Percentiles rank a stretch among this genome's conserved stretches.
These are phyloP conservation scores for Hebeloma cylindrosporum DNA, from an alignment of 768 basidiomycete genomes.

Conservation along the genomic window DNA sequence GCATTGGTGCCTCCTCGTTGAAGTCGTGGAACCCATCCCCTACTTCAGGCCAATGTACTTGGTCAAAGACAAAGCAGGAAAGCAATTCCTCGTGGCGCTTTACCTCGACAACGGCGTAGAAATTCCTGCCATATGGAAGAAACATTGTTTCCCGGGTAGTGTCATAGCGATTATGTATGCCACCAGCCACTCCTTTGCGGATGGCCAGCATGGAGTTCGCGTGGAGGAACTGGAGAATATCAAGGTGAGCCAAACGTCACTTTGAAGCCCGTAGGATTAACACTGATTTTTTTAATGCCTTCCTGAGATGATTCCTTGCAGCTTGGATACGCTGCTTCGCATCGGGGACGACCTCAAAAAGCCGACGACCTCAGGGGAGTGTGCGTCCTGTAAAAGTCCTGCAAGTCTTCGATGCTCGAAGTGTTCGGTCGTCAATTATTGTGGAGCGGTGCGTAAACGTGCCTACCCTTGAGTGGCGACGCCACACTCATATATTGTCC, in stretches of 20 bases:
- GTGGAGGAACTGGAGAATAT: constrained; percentile 24
- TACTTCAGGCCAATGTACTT: constrained; percentile 23
- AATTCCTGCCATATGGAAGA: constrained; percentile 4
- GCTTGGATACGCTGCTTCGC: constrained; percentile 16
- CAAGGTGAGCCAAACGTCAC: constrained; percentile 19
- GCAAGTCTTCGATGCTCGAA: constrained; percentile 12
- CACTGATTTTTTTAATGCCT: neutral
- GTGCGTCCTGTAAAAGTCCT: constrained; percentile 16
- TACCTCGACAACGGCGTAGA: constrained; percentile 20
- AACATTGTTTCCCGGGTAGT: constrained; percentile 18
- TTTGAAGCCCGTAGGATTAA: neutral
- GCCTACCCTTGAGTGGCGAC: neutral
- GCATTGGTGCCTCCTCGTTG: constrained; percentile 35
- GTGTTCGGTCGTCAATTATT: constrained; percentile 22
- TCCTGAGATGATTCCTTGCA: constrained; percentile 26
- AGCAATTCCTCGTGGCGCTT: constrained; percentile 21
- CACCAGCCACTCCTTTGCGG: constrained; percentile 23
- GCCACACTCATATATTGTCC: neutral
- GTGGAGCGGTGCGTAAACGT: constrained; percentile 20
- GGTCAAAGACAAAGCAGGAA: constrained; percentile 26
- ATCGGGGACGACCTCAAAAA: constrained; percentile 18
- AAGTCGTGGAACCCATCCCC: constrained; percentile 22
- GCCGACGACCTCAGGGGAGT: constrained; percentile 1
- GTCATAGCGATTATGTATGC: constrained; percentile 32
- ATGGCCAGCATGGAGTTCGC: constrained; percentile 29